Evolutionary conservation across 768 basidiomycete species (phyloP).

Genomic region (Tylopilus cervinicoccineus): DNA sequence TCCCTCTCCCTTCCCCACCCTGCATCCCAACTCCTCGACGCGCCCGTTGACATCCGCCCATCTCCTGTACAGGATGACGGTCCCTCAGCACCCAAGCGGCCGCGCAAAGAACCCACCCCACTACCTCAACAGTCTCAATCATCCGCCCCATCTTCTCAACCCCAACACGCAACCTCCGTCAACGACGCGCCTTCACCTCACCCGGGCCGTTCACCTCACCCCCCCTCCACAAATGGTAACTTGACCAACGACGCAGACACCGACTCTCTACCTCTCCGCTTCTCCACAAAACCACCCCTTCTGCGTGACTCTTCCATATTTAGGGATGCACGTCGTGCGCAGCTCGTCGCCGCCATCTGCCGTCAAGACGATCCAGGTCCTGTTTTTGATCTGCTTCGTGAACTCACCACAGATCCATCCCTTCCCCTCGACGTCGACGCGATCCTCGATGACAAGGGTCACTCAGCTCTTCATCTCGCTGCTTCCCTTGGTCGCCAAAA

Average conservation of each 20-base stretch:
- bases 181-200: slow-evolving; percentile 31
- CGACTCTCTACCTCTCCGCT: slow-evolving; percentile 49
- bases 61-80: slow-evolving; percentile 51
- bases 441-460: slow-evolving; percentile 92
- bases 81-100: slow-evolving; percentile 69
- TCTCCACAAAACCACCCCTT: slow-evolving; percentile 62
- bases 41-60: slow-evolving; percentile 43
- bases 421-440: slow-evolving; percentile 60
- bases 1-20: slow-evolving; percentile 10
- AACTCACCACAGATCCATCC: slow-evolving; percentile 46
- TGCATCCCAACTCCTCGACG: slow-evolving; percentile 28
- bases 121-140: slow-evolving; percentile 30
- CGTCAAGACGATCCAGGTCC: slow-evolving; percentile 63
- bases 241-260: slow-evolving; percentile 38
- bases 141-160: slow-evolving; percentile 16
- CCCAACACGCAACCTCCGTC: slow-evolving; percentile 30
- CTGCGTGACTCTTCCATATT: slow-evolving; percentile 52
- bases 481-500: slow-evolving; percentile 75
- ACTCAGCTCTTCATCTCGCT: slow-evolving; percentile 92
- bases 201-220: slow-evolving; percentile 46
- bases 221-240: slow-evolving; percentile 43
- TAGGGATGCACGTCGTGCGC: slow-evolving; percentile 52
- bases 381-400: slow-evolving; percentile 63
- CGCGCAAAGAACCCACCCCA: slow-evolving; percentile 50
- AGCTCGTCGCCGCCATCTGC: slow-evolving; percentile 63